Evolutionary conservation across 306 rosid genomes (phyloP).

Genomic region (Oxytropis ochrocephala): DNA sequence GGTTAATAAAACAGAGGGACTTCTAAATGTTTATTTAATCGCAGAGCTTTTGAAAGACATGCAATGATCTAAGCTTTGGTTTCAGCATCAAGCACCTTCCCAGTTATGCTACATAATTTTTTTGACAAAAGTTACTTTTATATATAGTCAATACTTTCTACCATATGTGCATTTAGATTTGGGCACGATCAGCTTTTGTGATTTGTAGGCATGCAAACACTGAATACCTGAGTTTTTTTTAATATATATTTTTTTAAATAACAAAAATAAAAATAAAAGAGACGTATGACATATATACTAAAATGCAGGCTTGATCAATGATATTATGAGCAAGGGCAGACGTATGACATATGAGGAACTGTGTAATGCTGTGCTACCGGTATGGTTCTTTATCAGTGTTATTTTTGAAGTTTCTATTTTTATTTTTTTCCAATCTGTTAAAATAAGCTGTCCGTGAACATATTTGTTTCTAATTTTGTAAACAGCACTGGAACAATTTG

Average conservation of each 20-base stretch:
- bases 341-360: conserved; percentile 93
- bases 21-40: not conserved
- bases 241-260: not conserved
- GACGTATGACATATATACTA: conserved; percentile 6
- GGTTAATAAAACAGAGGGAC: not conserved
- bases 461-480: conserved; percentile 21
- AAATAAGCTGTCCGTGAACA: not conserved
- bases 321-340: conserved; percentile 90
- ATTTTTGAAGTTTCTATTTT: conserved; percentile 5
- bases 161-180: conserved; percentile 4
- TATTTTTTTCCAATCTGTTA: not conserved
- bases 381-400: conserved; percentile 33
- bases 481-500: conserved; percentile 92
- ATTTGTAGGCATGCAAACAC: conserved; percentile 12
- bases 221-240: not conserved
- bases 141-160: not conserved
- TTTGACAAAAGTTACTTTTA: not conserved
- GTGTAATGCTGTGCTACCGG: conserved; percentile 90
- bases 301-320: conserved; percentile 76
- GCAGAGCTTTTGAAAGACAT: not conserved
- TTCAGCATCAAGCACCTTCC: conserved; percentile 5
- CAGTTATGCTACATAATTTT: not conserved
- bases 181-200: not conserved
- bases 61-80: not conserved
- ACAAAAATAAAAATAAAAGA: not conserved